These are phyloP conservation scores for Biscogniauxia mediterranea DNA, from an alignment of 2,329 filamentous ascomycete species.

Conservation along the genomic window DNA sequence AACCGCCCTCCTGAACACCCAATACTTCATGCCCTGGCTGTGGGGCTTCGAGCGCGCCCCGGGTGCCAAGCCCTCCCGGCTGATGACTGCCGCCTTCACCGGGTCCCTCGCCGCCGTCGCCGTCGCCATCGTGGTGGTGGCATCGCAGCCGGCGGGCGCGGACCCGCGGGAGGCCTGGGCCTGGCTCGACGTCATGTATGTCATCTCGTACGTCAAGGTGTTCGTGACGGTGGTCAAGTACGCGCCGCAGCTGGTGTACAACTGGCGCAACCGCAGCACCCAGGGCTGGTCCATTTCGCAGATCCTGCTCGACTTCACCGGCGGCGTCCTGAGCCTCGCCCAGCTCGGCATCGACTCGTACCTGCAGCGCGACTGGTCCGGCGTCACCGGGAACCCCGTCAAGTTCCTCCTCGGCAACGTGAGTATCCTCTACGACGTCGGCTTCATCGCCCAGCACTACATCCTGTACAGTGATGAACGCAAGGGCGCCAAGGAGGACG, in stretches of 20 bases:
- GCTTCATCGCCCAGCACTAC: conserved; percentile 90
- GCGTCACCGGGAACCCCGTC: conserved; percentile 85
- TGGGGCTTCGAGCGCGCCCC: conserved; percentile 71
- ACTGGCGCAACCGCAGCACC: conserved; percentile 82
- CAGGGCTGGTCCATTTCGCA: conserved; percentile 82
- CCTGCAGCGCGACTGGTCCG: conserved; percentile 82
- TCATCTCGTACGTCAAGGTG: conserved; percentile 85
- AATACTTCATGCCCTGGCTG: conserved; percentile 66
- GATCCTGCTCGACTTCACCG: conserved; percentile 79
- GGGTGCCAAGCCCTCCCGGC: conserved; percentile 54
- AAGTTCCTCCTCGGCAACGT: conserved; percentile 87
- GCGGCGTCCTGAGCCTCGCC: conserved; percentile 75
- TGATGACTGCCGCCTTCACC: conserved; percentile 67
- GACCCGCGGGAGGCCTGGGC: conserved; percentile 52
- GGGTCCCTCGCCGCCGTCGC: conserved; percentile 61
- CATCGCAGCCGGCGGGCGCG: conserved; percentile 33
- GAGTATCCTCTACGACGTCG: conserved; percentile 77
- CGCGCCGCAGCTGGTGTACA: conserved; percentile 79
- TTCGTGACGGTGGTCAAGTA: conserved; percentile 90
- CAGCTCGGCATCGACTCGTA: conserved; percentile 86
- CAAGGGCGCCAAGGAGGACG: conserved; percentile 24
- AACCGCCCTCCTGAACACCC: conserved; percentile 70
- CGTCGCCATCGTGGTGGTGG: conserved; percentile 47
- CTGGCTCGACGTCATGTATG: conserved; percentile 62
- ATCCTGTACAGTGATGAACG: conserved; percentile 60